phyloP scores from a whole-genome alignment of 2,329 filamentous ascomycete genomes.

The Elsinoe perseae region DNA sequence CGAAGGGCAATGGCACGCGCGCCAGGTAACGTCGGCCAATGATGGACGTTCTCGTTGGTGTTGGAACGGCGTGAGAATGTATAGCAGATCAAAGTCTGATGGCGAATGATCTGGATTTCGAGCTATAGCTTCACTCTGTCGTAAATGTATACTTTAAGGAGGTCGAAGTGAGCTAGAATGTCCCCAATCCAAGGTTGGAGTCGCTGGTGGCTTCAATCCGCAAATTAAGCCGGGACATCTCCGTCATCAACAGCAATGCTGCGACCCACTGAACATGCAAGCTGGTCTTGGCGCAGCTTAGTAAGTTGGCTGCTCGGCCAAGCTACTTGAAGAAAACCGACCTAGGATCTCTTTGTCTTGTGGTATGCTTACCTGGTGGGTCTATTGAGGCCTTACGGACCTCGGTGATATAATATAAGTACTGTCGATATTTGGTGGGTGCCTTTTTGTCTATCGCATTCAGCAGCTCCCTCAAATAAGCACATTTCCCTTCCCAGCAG shows the following conservation, averaged over 20 bases:
- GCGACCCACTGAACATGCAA: background rate
- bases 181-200: conserved; percentile 9
- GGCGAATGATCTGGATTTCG: background rate
- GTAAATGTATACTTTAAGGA: background rate
- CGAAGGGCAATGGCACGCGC: conserved; percentile 1
- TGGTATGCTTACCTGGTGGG: background rate
- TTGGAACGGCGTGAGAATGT: background rate
- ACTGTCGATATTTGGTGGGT: background rate
- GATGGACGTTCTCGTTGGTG: background rate
- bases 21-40: conserved; percentile 5
- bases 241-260: background rate
- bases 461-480: background rate
- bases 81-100: background rate
- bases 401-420: background rate
- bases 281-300: background rate
- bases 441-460: too few relatives aligned
- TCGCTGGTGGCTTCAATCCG: conserved; percentile 9
- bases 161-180: background rate
- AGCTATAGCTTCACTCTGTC: background rate
- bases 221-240: conserved; percentile 13
- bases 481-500: background rate
- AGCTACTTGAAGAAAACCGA: background rate
- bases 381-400: background rate
- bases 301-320: background rate
- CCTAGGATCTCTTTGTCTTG: background rate